Base-by-base conservation (phyloP, 2,329 filamentous ascomycete genomes). In the Nigrospora oryzae region DNA sequence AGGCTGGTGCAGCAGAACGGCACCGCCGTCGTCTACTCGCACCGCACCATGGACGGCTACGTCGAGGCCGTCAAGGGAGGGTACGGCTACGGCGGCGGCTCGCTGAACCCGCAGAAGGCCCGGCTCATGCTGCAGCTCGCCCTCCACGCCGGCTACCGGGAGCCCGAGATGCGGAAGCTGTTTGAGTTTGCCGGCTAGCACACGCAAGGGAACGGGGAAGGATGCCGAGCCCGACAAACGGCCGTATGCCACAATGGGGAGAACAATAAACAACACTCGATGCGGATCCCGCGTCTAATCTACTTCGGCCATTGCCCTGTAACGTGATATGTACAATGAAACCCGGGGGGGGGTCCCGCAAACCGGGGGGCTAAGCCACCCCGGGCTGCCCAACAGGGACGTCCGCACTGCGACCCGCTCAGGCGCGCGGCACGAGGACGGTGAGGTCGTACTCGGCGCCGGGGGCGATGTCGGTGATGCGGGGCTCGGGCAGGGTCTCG, bases 71-170 rank as follows among this genome's bases (percentile, higher is more conserved):
- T 56, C 15, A 63, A 60, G n/a, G n/a, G n/a, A 36, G 51, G 57
- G 1, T 68, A 71, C 38, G 69, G 70, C 8, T 52, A 51, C 33
- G 48, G 51, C 59, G 31, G 66, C 39, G 75, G 75, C 0, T 75
- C 73, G 47, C 65, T 77, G 37, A 78, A 78, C 51, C 75, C 76
- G 4, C 69, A 73, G 51, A 78, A 79, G 58, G 68, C 72, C 28
- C 67, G 74, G 36, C 68, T 80, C 17, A 57, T 78, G 57, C 57
- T 79, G 49, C 67, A 71, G 54, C 59, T 71, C 14, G 65, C 62
- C 12, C 44, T 61, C 12, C 44, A 51, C 43, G 40, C 57, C 58
- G 40, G 63, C 51, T 56, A 55, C 46, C 33, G 54, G 55, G 43
- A 42, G 10, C 45, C 44, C 13, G 46, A 54, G 46, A 32, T 53